Base-by-base conservation (phyloP, 768 basidiomycete genomes). In the Agaricus blazei region DNA sequence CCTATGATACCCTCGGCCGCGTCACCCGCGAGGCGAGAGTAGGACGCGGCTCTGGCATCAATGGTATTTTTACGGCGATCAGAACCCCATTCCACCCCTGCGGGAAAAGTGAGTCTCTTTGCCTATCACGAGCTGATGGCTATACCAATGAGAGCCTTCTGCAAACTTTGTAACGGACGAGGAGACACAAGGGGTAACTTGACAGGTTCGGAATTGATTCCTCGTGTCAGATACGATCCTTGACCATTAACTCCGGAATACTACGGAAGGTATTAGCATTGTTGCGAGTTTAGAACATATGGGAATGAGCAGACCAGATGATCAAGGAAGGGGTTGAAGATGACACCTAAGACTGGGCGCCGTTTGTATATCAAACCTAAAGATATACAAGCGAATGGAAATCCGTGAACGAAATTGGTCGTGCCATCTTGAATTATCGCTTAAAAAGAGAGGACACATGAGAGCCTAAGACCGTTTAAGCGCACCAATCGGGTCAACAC, bases 401-500 rank as follows among this genome's bases (percentile, higher is more conserved):
- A 90, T 37, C 87, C 85, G 61, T 90, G 88, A 19, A 91, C 76
- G 63, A 93, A 91, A 68, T 94, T 95, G 42, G 92, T 93, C 3
- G 91, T 94, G 12, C 91, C 90, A 64, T 92, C 90, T 90, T 29
- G 15, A 14, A 11, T 15, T 31, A 26, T 7, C 19, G 9, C 11
- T 51, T 41, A 47, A 4, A 49, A 47, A 3, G 38, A 23, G 29
- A 28, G 37, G 14, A 37, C 36, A 23, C 28, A 42, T 24, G 31
- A 6, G 40, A 1, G 11, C 6, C 41, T n/a, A 37, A 23, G 9
- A 37, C n/a, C 28, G 3, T 12, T 14, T 14, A 14, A 51, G 63
- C 76, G 53, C 61, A 87, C 90, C 94, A 55, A 97, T 96, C 31
- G 95, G 95, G 67, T 98, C 95, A 43, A 96, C 90, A 63, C 96